Evolutionary conservation across 495 filamentous ascomycete genomes (phyloP).

Genomic region (Trichoderma asperelloides): DNA sequence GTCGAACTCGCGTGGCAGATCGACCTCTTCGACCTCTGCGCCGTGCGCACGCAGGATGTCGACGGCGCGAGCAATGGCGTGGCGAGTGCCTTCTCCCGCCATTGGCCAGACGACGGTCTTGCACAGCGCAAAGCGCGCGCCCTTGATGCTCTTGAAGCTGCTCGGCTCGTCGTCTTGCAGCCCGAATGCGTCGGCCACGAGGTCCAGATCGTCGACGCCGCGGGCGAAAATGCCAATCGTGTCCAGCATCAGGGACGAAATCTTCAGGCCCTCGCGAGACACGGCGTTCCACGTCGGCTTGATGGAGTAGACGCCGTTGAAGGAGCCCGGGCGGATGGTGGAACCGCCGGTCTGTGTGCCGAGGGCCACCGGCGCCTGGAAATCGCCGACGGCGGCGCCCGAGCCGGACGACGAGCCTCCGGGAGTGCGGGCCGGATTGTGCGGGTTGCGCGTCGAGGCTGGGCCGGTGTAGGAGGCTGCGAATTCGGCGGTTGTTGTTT

Average conservation of each 20-base stretch:
- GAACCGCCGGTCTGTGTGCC: slow-evolving; percentile 46
- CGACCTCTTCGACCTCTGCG: slow-evolving; percentile 37
- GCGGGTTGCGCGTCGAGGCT: slow-evolving; percentile 35
- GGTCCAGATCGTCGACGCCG: slow-evolving; percentile 38
- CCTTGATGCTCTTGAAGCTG: slow-evolving; percentile 18
- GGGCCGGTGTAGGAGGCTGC: slow-evolving; percentile 28
- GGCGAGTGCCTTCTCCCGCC: slow-evolving; percentile 36
- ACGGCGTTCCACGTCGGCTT: slow-evolving; percentile 51
- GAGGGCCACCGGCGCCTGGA: slow-evolving; percentile 37
- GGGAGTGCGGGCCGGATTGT: slow-evolving; percentile 37
- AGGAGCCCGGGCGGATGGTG: slow-evolving; percentile 44
- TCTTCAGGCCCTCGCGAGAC: slow-evolving; percentile 41
- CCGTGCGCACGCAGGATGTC: slow-evolving; percentile 31
- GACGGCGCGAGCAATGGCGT: slow-evolving; percentile 33
- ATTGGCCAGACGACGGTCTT: slow-evolving; percentile 40
- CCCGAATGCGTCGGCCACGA: slow-evolving; percentile 38
- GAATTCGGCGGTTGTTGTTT: slow-evolving; percentile 46
- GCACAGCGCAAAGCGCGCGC: slow-evolving; percentile 37
- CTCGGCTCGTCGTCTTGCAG: slow-evolving; percentile 35
- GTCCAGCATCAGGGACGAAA: slow-evolving; percentile 41
- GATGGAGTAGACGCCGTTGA: slow-evolving; percentile 44
- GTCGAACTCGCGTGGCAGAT: slow-evolving; percentile 36
- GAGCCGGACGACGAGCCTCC: slow-evolving; percentile 47
- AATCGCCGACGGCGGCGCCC: slow-evolving; percentile 42
- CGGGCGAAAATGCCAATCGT: slow-evolving; percentile 46